phyloP scores from a whole-genome alignment of 345 rosid genomes.

The Pseudoturritis turrita region DNA sequence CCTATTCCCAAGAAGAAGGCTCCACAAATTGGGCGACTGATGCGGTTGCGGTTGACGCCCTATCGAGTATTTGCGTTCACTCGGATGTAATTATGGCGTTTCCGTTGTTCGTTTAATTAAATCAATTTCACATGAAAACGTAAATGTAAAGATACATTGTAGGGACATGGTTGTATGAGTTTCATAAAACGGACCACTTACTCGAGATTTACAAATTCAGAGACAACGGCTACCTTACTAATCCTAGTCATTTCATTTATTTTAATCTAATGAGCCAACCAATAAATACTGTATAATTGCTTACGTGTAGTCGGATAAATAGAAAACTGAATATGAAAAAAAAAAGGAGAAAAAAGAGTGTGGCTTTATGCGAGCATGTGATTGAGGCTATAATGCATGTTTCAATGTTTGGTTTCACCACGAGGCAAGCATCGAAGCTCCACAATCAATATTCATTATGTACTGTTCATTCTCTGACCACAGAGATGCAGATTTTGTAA shows the following conservation, averaged over 20 bases:
- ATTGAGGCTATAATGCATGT: constrained; percentile 5
- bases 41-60: background rate
- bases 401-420: constrained; percentile 17
- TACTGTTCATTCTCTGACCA: background rate
- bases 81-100: background rate
- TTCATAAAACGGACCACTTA: constrained; percentile 12
- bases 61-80: background rate
- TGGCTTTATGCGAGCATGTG: constrained; percentile 27
- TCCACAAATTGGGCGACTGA: too few relatives aligned
- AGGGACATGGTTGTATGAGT: constrained; percentile 11
- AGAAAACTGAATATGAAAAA: background rate
- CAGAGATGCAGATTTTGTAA: constrained; percentile 7
- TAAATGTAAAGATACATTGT: background rate
- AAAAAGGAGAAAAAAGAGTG: background rate
- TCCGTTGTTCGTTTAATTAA: background rate
- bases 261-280: background rate
- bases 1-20: background rate
- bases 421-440: background rate
- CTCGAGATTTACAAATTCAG: constrained; percentile 23
- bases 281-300: background rate
- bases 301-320: background rate
- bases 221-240: constrained; percentile 24
- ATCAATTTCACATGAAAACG: background rate
- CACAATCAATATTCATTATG: background rate
- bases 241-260: constrained; percentile 5